A percentile compares a stretch with the other conserved stretches of the same genome.
Evolutionary conservation across 2,329 filamentous ascomycete genomes (phyloP).

Genomic region (Sclerotiophoma versabilis): DNA sequence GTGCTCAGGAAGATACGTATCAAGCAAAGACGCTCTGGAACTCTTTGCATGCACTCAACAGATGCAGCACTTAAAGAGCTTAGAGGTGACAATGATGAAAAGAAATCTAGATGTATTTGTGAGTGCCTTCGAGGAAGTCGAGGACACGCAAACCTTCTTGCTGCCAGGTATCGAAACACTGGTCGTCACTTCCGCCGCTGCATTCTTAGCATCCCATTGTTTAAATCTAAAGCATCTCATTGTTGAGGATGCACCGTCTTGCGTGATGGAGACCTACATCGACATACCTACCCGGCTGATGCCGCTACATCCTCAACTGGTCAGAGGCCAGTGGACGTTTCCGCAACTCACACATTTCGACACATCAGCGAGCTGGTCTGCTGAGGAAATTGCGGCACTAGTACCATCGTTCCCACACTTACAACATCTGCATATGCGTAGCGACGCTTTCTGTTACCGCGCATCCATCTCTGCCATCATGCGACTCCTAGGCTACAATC

Average conservation of each 20-base stretch:
- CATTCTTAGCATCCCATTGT: constrained; percentile 22
- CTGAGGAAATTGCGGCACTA: constrained; percentile 17
- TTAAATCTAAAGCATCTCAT: constrained; percentile 15
- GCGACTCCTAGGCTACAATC: constrained; percentile 4
- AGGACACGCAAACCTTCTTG: constrained; percentile 5
- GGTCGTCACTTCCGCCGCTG: constrained; percentile 16
- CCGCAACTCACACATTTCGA: constrained; percentile 19
- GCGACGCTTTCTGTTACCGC: constrained; percentile 24
- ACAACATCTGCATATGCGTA: constrained; percentile 19
- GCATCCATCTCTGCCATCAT: constrained; percentile 19
- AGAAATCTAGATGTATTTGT: constrained; percentile 25
- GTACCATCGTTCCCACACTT: constrained; percentile 15
- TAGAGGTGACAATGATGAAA: constrained; percentile 30
- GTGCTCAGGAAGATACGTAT: constrained; percentile 24
- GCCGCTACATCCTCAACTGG: constrained; percentile 2
- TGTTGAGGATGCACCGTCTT: constrained; percentile 18
- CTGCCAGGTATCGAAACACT: constrained; percentile 12
- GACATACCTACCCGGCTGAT: constrained; percentile 10
- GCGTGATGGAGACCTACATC: constrained; percentile 22
- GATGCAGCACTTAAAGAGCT: constrained; percentile 10
- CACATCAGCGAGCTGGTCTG: constrained; percentile 22
- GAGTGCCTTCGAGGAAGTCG: constrained; percentile 11
- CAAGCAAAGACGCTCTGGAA: constrained; percentile 21
- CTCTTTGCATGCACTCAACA: constrained; percentile 16
- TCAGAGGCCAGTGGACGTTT: not conserved